Percentiles rank a stretch among this genome's conserved stretches.
These are phyloP conservation scores for Arxiozyma heterogenica DNA, from an alignment of 1,139 yeast species.

Conservation along the genomic window DNA sequence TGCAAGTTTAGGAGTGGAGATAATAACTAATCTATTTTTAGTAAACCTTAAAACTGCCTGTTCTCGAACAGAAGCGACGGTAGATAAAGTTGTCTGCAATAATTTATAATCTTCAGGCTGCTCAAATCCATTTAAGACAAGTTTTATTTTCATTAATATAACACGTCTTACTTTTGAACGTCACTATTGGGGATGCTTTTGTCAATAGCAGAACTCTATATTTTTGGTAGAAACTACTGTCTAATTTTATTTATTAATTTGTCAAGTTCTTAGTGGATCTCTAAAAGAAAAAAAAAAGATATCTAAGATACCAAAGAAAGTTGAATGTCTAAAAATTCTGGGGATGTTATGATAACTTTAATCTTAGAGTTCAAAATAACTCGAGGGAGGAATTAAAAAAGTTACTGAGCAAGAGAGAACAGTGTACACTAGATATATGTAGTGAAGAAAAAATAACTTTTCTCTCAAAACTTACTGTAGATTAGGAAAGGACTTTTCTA, in stretches of 20 bases:
- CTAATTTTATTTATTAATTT: too few relatives aligned
- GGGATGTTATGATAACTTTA: too few relatives aligned
- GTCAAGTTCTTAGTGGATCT: too few relatives aligned
- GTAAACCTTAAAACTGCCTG: constrained; percentile 28
- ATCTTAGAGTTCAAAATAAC: too few relatives aligned
- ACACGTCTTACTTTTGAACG: background rate
- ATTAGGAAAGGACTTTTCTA: background rate
- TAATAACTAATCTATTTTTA: constrained; percentile 23
- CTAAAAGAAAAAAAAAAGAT: too few relatives aligned
- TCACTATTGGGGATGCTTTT: background rate
- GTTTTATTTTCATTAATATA: constrained; percentile 24
- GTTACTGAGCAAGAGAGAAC: too few relatives aligned
- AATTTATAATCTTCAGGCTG: constrained; percentile 28
- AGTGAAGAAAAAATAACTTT: too few relatives aligned
- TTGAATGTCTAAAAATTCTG: too few relatives aligned
- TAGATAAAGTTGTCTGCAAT: constrained; percentile 24
- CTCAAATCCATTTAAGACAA: constrained; percentile 24
- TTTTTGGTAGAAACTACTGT: background rate
- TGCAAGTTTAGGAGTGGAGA: constrained; percentile 24
- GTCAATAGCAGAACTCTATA: too few relatives aligned
- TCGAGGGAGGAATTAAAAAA: too few relatives aligned
- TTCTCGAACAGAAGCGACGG: constrained; percentile 28
- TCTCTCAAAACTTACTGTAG: background rate
- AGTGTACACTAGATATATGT: too few relatives aligned
- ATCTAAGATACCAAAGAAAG: too few relatives aligned